phyloP scores from a whole-genome alignment of 106 monocot genomes.

The Acanthochlamys bracteata region DNA sequence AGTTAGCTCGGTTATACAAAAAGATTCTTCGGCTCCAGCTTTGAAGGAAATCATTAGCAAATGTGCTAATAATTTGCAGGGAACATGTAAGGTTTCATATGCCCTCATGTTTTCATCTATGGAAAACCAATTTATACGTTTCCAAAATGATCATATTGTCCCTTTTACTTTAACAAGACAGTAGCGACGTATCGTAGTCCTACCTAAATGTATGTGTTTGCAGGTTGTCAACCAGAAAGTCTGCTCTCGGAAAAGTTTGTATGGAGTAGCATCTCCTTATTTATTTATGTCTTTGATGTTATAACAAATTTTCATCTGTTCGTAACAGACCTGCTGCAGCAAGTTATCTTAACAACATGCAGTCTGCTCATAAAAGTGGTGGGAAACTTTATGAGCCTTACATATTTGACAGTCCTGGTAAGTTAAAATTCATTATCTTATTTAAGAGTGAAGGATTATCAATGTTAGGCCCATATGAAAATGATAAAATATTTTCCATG shows the following conservation, averaged over 20 bases:
- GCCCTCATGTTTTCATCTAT: neutral
- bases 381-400: slow-evolving; percentile 17
- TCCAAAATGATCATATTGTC: too few species aligned
- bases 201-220: neutral
- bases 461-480: too few species aligned
- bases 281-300: neutral
- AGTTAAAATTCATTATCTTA: neutral
- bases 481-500: too few species aligned
- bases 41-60: slow-evolving; percentile 14
- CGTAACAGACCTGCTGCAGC: slow-evolving; percentile 19
- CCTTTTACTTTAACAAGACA: too few species aligned
- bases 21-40: slow-evolving; percentile 16
- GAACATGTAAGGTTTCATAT: slow-evolving; percentile 19
- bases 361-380: slow-evolving; percentile 6
- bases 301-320: neutral
- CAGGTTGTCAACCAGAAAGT: slow-evolving; percentile 19
- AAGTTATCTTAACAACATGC: slow-evolving; percentile 2
- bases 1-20: slow-evolving; percentile 9
- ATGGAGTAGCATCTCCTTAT: neutral
- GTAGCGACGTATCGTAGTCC: too few species aligned
- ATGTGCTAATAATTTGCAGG: slow-evolving; percentile 9
- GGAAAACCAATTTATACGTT: too few species aligned
- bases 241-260: slow-evolving; percentile 15
- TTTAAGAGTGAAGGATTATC: too few species aligned
- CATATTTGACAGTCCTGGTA: neutral